A percentile compares a stretch with the other conserved stretches of the same genome.
Evolutionary conservation across 164 flowering plant species (phyloP).

Genomic region (Paratinospora sagittata): DNA sequence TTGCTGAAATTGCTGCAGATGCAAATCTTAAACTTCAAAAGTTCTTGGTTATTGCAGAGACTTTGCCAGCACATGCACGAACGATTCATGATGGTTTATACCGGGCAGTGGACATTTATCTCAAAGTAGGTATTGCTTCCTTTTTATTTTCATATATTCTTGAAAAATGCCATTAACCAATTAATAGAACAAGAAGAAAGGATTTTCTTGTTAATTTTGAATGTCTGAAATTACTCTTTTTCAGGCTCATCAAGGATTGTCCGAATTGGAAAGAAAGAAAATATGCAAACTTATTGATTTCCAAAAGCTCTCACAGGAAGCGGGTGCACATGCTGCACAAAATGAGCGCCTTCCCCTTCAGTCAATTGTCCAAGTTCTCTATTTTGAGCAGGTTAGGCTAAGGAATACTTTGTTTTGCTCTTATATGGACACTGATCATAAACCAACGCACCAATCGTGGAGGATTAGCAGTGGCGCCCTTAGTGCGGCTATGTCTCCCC

Average conservation of each 20-base stretch:
- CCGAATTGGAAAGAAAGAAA: conserved; percentile 68
- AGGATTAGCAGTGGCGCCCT: conserved; percentile 84
- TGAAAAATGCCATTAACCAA: neutral
- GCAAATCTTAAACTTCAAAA: conserved; percentile 73
- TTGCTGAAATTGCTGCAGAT: conserved; percentile 95
- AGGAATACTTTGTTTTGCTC: conserved; percentile 59
- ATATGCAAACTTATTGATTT: conserved; percentile 83
- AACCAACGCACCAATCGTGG: conserved; percentile 68
- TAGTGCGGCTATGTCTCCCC: conserved; percentile 87
- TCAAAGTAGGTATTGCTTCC: conserved; percentile 47
- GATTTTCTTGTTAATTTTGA: neutral
- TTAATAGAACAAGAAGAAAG: no score
- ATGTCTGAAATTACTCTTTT: conserved; percentile 2
- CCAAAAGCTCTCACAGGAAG: conserved; percentile 92
- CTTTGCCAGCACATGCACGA: conserved; percentile 74
- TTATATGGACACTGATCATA: conserved; percentile 52
- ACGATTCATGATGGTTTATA: conserved; percentile 74
- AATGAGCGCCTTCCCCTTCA: conserved; percentile 95
- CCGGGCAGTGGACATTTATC: conserved; percentile 78
- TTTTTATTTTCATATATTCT: neutral
- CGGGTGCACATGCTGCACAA: conserved; percentile 95
- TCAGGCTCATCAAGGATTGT: conserved; percentile 82
- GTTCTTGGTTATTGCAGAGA: conserved; percentile 73
- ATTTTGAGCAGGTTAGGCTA: conserved; percentile 80
- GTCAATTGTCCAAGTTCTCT: conserved; percentile 85